phyloP scores from a whole-genome alignment of 345 rosid genomes.

The Citropsis articulata region DNA sequence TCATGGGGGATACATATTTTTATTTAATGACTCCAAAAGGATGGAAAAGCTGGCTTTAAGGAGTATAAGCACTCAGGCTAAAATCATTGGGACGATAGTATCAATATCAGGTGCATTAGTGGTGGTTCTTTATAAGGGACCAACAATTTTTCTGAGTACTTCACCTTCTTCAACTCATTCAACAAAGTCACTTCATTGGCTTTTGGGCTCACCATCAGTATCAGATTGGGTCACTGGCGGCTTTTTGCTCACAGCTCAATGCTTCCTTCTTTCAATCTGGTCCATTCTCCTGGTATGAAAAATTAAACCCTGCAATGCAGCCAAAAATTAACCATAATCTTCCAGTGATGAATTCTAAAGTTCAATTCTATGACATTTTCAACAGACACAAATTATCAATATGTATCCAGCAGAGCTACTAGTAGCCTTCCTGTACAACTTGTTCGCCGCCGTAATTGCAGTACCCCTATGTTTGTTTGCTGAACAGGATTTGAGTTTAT shows the following conservation, averaged over 20 bases:
- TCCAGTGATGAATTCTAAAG: too few species aligned
- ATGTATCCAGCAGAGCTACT: conserved; percentile 37
- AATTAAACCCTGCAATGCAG: neutral
- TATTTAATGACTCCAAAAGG: conserved; percentile 9
- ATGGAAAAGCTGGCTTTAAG: conserved; percentile 32
- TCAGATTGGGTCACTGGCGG: conserved; percentile 33
- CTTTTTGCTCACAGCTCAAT: conserved; percentile 17
- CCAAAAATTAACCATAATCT: neutral
- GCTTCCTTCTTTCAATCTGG: conserved; percentile 20
- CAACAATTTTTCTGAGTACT: conserved; percentile 5
- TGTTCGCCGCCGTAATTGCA: conserved; percentile 28
- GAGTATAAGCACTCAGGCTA: conserved; percentile 28
- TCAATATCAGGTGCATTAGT: conserved; percentile 34
- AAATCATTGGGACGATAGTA: conserved; percentile 28
- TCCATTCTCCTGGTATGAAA: conserved; percentile 31
- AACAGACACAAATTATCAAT: conserved; percentile 41
- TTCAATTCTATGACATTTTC: neutral
- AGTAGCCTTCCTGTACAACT: conserved; percentile 27
- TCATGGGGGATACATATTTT: too few species aligned
- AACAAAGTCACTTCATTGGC: neutral
- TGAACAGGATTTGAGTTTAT: conserved; percentile 34
- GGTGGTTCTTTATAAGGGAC: conserved; percentile 33
- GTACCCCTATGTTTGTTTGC: conserved; percentile 33
- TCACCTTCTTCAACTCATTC: conserved; percentile 2
- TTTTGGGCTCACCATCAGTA: conserved; percentile 4